Evolutionary conservation across 805 yeast species (phyloP), one percentile per base, ranked within the genome.

Genomic region (Suhomyces pyralidae): DNA sequence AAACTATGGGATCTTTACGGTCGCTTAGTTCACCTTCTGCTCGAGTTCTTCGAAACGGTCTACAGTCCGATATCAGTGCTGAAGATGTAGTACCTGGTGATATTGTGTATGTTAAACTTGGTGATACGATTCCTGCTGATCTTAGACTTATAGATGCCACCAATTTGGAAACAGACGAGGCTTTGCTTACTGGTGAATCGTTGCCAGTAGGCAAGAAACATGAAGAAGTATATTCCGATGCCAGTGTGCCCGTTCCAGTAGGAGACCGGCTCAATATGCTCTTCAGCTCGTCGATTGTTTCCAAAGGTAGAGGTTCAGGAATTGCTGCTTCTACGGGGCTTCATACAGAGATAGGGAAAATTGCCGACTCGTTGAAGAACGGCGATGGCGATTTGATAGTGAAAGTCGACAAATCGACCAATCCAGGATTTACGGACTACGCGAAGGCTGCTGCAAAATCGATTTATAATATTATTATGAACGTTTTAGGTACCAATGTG

Each of bases 1-100:
- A 75, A 40, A 80, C 82, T 5, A 79, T 79, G 69, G 73, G 80
- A 7, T 80, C 82, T 6, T 66, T 79, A 55, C 69, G 75, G 51
- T 72, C 74, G 25, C 76, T 79, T 51, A 64, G 80, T 25, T 73
- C 80, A 7, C 75, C 81, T 5, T 74, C 76, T 30, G 82, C 81
- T 2, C 69, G 71, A 52, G 81, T 75, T 1, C 54, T 76, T 10
- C 69, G 83, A 56, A 63, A 71, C 45, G 82, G 81, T 22, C 66
- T 67, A 38, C 62, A 67, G 48, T 19, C 54, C 19, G 64, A 73
- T 34, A 57, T 65, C 38, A 70, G 73, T 17, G 74, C 80, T 7
- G 76, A 73, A 51, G 78, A 79, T 47, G 68, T 76, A 15, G 78
- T 72, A 22, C 77, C 76, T n/a, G 80, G 79, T 25, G 80, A 76